Evolutionary conservation across 2,329 filamentous ascomycete genomes (phyloP).

Genomic region (Apiospora malaysiana): DNA sequence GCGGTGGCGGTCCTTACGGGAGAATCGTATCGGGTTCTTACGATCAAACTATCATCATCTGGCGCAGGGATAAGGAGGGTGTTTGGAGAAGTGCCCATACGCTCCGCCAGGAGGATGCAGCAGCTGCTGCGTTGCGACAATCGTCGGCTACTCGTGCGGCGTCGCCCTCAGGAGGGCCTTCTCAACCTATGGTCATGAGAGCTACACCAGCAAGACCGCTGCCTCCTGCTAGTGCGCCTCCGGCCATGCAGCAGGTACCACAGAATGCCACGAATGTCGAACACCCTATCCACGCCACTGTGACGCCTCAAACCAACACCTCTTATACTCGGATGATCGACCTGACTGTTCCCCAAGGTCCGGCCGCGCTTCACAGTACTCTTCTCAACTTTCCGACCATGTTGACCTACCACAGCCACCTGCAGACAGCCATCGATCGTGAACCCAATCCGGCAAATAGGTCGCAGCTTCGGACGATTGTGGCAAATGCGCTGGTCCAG

Average conservation of each 20-base stretch:
- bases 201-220: conserved; percentile 27
- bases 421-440: conserved; percentile 58
- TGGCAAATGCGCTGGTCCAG: conserved; percentile 52
- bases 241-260: conserved; percentile 34
- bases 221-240: conserved; percentile 34
- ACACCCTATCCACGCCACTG: conserved; percentile 39
- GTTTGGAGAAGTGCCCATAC: conserved; percentile 82
- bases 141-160: conserved; percentile 4
- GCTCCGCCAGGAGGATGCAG: conserved; percentile 76
- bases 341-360: conserved; percentile 56
- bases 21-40: conserved; percentile 98
- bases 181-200: conserved; percentile 22
- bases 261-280: conserved; percentile 39
- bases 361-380: conserved; percentile 51
- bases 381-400: conserved; percentile 55
- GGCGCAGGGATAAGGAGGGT: conserved; percentile 85
- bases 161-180: conserved; percentile 21
- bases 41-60: conserved; percentile 94
- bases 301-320: conserved; percentile 43
- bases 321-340: conserved; percentile 61
- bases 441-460: conserved; percentile 55
- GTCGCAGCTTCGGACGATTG: conserved; percentile 55
- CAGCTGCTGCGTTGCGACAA: conserved; percentile 51
- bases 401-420: conserved; percentile 52
- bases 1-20: conserved; percentile 85